Conservation (phyloP, 2,329 filamentous ascomycete genomes). For the Ceratocystis destructans region DNA sequence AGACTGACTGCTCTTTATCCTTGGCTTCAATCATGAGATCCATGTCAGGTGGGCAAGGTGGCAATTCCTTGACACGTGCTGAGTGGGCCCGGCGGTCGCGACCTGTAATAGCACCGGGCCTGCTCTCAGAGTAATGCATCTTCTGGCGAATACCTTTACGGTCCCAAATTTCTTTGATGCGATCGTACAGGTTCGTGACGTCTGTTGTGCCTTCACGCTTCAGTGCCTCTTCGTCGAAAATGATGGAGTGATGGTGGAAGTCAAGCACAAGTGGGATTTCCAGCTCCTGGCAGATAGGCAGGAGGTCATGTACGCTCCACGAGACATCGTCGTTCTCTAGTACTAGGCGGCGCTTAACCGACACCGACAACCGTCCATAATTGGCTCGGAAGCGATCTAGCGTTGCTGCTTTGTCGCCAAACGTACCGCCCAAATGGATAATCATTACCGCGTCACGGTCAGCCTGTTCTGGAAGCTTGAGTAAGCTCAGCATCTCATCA, state of each 20-base stretch:
- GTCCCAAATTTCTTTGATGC: constrained; percentile 73
- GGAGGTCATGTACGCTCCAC: constrained; percentile 81
- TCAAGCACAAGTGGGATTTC: constrained; percentile 87
- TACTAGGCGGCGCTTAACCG: constrained; percentile 67
- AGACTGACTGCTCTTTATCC: constrained; percentile 93
- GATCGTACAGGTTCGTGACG: constrained; percentile 57
- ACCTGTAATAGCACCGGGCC: constrained; percentile 33
- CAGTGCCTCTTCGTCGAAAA: constrained; percentile 64
- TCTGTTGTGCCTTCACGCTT: constrained; percentile 80
- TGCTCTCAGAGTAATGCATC: constrained; percentile 90
- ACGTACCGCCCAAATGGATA: constrained; percentile 80
- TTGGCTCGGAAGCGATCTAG: constrained; percentile 65
- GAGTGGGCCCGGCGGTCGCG: constrained; percentile 75
- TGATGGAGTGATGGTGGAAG: constrained; percentile 90
- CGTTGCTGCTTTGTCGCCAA: constrained; percentile 72
- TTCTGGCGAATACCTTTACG: constrained; percentile 79
- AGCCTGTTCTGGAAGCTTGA: constrained; percentile 63
- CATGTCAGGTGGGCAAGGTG: constrained; percentile 70
- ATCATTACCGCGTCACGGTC: constrained; percentile 88
- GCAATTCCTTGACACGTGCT: constrained; percentile 61
- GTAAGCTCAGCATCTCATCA: constrained; percentile 64
- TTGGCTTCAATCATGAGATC: constrained; percentile 99
- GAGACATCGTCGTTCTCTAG: constrained; percentile 90
- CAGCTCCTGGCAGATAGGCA: constrained; percentile 85
- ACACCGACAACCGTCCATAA: constrained; percentile 50